Percentiles rank a stretch among this genome's conserved stretches.
Conservation (phyloP, 2,329 filamentous ascomycete genomes). For the Pezicula neosporulosa region DNA sequence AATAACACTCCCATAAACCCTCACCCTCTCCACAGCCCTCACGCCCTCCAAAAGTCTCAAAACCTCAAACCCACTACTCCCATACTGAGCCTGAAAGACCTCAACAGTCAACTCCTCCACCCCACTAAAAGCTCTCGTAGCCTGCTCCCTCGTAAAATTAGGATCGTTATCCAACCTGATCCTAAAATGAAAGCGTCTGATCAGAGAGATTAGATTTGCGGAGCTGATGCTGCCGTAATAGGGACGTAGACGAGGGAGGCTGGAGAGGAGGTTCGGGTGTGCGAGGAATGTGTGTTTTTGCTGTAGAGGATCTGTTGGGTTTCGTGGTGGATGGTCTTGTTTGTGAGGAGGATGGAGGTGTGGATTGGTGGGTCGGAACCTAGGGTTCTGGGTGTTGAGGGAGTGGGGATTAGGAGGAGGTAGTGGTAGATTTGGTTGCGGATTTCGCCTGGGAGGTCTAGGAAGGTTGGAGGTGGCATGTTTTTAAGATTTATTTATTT, state of each 20-base stretch:
- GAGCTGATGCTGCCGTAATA: conserved; percentile 31
- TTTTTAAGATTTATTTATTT: too few relatives aligned
- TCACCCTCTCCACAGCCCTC: conserved; percentile 38
- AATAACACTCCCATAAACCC: conserved; percentile 29
- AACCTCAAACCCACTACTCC: conserved; percentile 36
- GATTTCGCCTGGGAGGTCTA: conserved; percentile 53
- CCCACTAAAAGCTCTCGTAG: conserved; percentile 38
- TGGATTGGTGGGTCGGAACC: conserved; percentile 26
- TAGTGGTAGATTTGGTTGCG: conserved; percentile 51
- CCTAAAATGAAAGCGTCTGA: conserved; percentile 39
- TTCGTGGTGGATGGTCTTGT: conserved; percentile 19
- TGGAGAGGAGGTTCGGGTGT: conserved; percentile 40
- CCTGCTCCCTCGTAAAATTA: conserved; percentile 35
- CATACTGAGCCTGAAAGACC: conserved; percentile 42
- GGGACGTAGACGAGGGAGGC: conserved; percentile 37
- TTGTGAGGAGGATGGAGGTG: conserved; percentile 19
- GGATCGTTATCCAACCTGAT: conserved; percentile 47
- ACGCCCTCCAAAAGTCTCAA: conserved; percentile 42
- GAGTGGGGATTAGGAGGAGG: conserved; percentile 22
- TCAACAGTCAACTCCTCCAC: conserved; percentile 44
- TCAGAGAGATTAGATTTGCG: conserved; percentile 27
- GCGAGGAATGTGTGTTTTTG: conserved; percentile 45
- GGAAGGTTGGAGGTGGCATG: conserved; percentile 17
- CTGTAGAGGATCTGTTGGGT: conserved; percentile 40
- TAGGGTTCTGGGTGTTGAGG: conserved; percentile 13